These are phyloP conservation scores for Rhodotorula sp. DNA, from an alignment of 1,284 basidiomycete species.

Conservation along the genomic window DNA sequence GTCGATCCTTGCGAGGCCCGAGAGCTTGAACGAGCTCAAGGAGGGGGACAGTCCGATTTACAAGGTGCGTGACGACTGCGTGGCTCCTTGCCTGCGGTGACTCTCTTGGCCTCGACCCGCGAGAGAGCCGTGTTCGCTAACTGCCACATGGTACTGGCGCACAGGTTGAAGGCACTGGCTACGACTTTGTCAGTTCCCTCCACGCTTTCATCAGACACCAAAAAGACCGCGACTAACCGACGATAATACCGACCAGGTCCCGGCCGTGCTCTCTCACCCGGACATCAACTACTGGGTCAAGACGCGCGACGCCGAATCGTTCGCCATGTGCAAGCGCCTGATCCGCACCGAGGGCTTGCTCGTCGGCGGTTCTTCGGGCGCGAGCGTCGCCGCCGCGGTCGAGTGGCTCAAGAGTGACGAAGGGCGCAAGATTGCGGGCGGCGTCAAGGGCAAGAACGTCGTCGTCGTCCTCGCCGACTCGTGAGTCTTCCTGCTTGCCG, in stretches of 20 bases:
- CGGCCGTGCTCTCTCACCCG: conserved; percentile 63
- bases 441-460: conserved; percentile 75
- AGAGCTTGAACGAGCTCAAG: conserved; percentile 58
- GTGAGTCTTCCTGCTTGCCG: conserved; percentile 50
- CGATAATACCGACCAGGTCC: no score
- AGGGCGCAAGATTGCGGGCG: conserved; percentile 64
- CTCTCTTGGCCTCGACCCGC: not conserved
- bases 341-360: conserved; percentile 86
- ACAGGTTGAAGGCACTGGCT: conserved; percentile 86
- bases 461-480: conserved; percentile 81
- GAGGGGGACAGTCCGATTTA: conserved; percentile 65
- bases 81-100: not conserved
- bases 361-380: conserved; percentile 89
- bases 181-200: conserved; percentile 64
- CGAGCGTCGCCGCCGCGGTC: conserved; percentile 74
- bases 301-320: conserved; percentile 77
- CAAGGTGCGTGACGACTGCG: conserved; percentile 46
- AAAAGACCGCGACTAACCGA: not conserved
- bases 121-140: no score
- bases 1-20: conserved; percentile 77
- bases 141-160: no score
- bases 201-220: no score
- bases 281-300: conserved; percentile 75
- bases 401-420: conserved; percentile 69
- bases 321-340: conserved; percentile 69